These are phyloP conservation scores for Actinomucor elegans DNA, from an alignment of 371 early-diverging fungal species.

Conservation along the genomic window DNA sequence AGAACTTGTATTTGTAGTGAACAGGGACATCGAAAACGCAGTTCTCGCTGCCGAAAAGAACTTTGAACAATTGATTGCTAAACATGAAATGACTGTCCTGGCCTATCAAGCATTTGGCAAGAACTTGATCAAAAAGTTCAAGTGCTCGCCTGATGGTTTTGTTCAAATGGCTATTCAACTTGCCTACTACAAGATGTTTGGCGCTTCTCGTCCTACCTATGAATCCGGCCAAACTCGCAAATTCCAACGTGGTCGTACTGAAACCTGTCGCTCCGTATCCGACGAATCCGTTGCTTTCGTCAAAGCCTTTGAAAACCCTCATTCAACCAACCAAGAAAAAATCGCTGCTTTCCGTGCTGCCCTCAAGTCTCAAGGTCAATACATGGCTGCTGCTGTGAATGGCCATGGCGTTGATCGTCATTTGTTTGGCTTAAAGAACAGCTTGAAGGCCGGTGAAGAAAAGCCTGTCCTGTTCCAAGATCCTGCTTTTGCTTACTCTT, in stretches of 20 bases:
- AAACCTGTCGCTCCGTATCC: constrained; percentile 88
- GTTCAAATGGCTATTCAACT: constrained; percentile 95
- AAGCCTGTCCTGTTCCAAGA: constrained; percentile 86
- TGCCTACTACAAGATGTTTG: constrained; percentile 91
- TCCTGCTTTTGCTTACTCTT: constrained; percentile 74
- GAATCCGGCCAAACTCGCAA: constrained; percentile 91
- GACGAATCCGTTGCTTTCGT: constrained; percentile 84
- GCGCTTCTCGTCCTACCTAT: constrained; percentile 80
- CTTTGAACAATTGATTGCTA: constrained; percentile 69
- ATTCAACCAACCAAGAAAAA: constrained; percentile 56
- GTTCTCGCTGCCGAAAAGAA: constrained; percentile 63
- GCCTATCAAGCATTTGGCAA: constrained; percentile 89
- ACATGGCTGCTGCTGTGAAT: constrained; percentile 83
- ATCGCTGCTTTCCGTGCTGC: constrained; percentile 72
- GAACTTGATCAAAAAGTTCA: constrained; percentile 87
- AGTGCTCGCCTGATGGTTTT: constrained; percentile 89
- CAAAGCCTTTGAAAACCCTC: constrained; percentile 82
- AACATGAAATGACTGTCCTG: constrained; percentile 81
- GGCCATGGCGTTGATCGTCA: constrained; percentile 93
- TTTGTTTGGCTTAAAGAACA: constrained; percentile 67
- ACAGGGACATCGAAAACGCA: constrained; percentile 47
- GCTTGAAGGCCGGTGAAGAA: constrained; percentile 66
- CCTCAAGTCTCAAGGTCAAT: constrained; percentile 73
- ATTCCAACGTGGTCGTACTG: constrained; percentile 93
- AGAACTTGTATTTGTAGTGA: constrained; percentile 69